Evolutionary conservation across 345 rosid species (phyloP).

Genomic region (Gossypium sturtianum): DNA sequence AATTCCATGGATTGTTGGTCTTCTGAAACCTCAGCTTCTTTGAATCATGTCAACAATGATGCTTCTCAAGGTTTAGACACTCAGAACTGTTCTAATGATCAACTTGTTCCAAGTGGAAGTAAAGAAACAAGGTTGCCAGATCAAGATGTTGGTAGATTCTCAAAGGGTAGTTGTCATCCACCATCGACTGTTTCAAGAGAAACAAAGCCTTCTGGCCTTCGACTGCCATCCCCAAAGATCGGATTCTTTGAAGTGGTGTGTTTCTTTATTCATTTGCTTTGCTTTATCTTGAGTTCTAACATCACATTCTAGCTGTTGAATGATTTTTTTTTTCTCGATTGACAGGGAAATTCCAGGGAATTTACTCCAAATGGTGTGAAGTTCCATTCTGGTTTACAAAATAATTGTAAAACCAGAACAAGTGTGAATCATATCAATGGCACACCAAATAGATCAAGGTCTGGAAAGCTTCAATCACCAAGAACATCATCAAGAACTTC

Average conservation of each 20-base stretch:
- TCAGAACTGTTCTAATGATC: neutral
- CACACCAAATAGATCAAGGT: conserved; percentile 14
- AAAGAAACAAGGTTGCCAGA: conserved; percentile 9
- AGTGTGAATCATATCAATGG: neutral
- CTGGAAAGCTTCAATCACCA: conserved; percentile 11
- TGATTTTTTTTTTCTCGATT: neutral
- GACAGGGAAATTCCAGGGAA: conserved; percentile 21
- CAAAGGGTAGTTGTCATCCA: conserved; percentile 3
- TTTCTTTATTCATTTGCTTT: neutral
- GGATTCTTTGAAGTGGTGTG: conserved; percentile 48
- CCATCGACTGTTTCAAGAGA: conserved; percentile 10
- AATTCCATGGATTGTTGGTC: conserved; percentile 21
- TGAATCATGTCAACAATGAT: conserved; percentile 5
- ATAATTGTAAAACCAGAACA: conserved; percentile 11
- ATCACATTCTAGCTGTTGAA: neutral
- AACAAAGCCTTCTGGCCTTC: conserved; percentile 31
- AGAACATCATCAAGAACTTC: conserved; percentile 1
- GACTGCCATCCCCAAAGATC: conserved; percentile 42
- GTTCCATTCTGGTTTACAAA: conserved; percentile 16
- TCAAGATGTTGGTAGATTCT: neutral
- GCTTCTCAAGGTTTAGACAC: conserved; percentile 14
- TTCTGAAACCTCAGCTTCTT: conserved; percentile 16
- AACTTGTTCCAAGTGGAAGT: conserved; percentile 2
- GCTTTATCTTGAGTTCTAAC: neutral
- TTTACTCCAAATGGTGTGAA: conserved; percentile 14